Percentiles rank a stretch among this genome's conserved stretches.
Evolutionary conservation across 805 yeast genomes (phyloP).

Genomic region (Grigorovia transvaalensis): DNA sequence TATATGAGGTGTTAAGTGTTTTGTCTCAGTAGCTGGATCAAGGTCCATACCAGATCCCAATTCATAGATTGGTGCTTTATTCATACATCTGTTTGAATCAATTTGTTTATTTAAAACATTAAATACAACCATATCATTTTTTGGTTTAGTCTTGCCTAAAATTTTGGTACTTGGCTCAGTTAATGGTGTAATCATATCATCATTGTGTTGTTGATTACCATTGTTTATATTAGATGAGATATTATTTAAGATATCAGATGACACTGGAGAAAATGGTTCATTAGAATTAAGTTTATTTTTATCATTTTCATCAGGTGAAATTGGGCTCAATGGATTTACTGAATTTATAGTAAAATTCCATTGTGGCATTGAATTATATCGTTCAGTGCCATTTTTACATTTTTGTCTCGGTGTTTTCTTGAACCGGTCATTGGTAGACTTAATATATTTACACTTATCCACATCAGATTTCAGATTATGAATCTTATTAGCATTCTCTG

Average conservation of each 20-base stretch:
- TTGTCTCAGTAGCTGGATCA: constrained; percentile 8
- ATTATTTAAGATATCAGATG: not conserved
- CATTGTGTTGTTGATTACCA: not conserved
- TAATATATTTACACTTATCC: constrained; percentile 26
- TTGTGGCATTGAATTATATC: not conserved
- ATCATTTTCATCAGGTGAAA: not conserved
- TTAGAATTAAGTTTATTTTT: not conserved
- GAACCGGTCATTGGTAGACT: constrained; percentile 11
- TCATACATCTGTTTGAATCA: not conserved
- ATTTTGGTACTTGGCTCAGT: not conserved
- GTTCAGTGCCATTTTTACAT: not conserved
- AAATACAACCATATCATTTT: not conserved
- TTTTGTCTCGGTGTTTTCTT: constrained; percentile 9
- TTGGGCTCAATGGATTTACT: not conserved
- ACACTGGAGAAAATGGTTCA: not conserved
- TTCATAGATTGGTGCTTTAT: constrained; percentile 6
- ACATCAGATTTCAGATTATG: constrained; percentile 34
- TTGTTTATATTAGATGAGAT: not conserved
- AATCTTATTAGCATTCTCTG: constrained; percentile 12
- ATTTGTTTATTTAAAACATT: not conserved
- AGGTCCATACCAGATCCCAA: constrained; percentile 16
- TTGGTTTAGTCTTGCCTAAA: not conserved
- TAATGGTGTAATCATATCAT: not conserved
- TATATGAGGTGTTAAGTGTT: not conserved
- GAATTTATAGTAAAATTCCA: not conserved